Conservation (phyloP, 2,329 filamentous ascomycete species). For the Colletotrichum chlorophyti region DNA sequence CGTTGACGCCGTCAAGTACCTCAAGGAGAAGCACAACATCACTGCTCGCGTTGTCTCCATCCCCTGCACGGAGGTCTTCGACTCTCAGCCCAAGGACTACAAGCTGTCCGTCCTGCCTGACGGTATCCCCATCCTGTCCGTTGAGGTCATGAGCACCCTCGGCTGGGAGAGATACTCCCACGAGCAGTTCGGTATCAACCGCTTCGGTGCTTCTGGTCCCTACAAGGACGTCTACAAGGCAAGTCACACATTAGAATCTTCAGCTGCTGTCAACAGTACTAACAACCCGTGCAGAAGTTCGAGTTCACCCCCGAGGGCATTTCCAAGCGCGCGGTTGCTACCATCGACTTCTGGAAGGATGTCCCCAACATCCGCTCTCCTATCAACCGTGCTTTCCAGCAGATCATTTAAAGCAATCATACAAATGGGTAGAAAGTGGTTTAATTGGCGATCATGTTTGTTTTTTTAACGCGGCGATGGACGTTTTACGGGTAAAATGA, state of each 20-base stretch:
- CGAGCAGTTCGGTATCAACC: conserved; percentile 99
- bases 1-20: conserved; percentile 89
- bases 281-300: conserved; percentile 77
- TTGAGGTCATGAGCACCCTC: conserved; percentile 97
- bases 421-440: conserved; percentile 25
- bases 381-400: conserved; percentile 96
- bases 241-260: conserved; percentile 41
- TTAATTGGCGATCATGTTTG: conserved; percentile 24
- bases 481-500: conserved; percentile 28
- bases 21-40: conserved; percentile 87
- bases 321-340: conserved; percentile 90
- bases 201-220: conserved; percentile 95
- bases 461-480: conserved; percentile 26
- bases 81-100: conserved; percentile 94
- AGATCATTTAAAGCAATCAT: conserved; percentile 76
- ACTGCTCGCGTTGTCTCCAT: conserved; percentile 92
- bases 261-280: conserved; percentile 34
- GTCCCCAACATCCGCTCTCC: conserved; percentile 89
- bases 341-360: conserved; percentile 97
- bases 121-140: conserved; percentile 88
- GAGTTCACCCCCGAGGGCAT: conserved; percentile 98
- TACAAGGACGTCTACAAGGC: conserved; percentile 98
- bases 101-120: conserved; percentile 90
- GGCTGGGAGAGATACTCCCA: conserved; percentile 99
- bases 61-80: conserved; percentile 97